Percentiles rank a stretch among this genome's conserved stretches.
These are phyloP conservation scores for Angomonas ambiguus DNA, from an alignment of 208 protist genomes.

Conservation along the genomic window DNA sequence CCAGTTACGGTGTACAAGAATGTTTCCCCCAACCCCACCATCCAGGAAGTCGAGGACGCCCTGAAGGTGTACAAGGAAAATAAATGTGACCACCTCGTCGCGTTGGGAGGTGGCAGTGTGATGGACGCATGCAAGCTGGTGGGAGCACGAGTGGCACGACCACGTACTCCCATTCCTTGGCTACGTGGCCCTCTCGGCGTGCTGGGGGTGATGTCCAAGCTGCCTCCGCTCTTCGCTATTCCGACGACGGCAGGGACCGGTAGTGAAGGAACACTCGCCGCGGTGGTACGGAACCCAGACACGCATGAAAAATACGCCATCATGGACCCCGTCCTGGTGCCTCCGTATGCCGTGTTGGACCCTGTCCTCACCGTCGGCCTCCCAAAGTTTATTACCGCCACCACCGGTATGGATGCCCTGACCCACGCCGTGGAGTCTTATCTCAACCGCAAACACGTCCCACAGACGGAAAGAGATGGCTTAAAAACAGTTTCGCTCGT, in stretches of 20 bases:
- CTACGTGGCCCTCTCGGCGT: constrained; percentile 48
- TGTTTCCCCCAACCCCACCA: constrained; percentile 51
- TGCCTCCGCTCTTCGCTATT: constrained; percentile 56
- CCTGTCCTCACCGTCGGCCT: constrained; percentile 60
- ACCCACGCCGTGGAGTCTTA: constrained; percentile 83
- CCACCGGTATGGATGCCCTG: constrained; percentile 82
- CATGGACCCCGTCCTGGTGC: constrained; percentile 54
- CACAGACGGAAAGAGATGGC: constrained; percentile 38
- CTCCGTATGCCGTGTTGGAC: constrained; percentile 72
- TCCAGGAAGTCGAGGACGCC: constrained; percentile 34
- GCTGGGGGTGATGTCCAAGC: constrained; percentile 19
- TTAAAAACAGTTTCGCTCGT: constrained; percentile 40
- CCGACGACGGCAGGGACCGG: constrained; percentile 87
- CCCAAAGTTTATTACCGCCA: constrained; percentile 70
- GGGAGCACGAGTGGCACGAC: constrained; percentile 46
- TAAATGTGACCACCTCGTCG: constrained; percentile 62
- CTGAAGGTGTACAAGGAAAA: constrained; percentile 26
- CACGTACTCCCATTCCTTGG: constrained; percentile 31
- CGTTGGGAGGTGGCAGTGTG: constrained; percentile 78
- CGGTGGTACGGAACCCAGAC: constrained; percentile 51
- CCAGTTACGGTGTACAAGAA: constrained; percentile 37
- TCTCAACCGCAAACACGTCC: constrained; percentile 43
- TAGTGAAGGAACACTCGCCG: constrained; percentile 80
- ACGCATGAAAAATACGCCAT: constrained; percentile 61
- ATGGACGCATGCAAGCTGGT: constrained; percentile 87